Evolutionary conservation across 1,139 yeast species (phyloP).

Genomic region (Candida sp.): DNA sequence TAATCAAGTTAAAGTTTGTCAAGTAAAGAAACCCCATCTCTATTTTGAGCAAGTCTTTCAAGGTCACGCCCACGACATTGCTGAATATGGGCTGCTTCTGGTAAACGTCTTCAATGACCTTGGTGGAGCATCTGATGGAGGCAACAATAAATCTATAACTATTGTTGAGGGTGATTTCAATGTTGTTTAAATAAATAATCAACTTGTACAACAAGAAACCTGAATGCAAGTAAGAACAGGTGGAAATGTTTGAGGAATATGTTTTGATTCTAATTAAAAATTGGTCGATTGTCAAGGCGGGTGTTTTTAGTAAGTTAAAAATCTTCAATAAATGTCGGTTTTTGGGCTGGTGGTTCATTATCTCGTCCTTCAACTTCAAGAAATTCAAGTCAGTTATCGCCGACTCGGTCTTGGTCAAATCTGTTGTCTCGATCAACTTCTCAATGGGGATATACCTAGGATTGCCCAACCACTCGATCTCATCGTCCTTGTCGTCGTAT

Average conservation of each 20-base stretch:
- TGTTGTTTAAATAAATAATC: constrained; percentile 32
- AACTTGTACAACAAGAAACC: constrained; percentile 43
- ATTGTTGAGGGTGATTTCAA: constrained; percentile 36
- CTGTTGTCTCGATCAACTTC: constrained; percentile 19
- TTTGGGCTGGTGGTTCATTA: constrained; percentile 22
- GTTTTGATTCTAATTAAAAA: constrained; percentile 44
- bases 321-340: constrained; percentile 36
- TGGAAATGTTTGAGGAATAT: constrained; percentile 46
- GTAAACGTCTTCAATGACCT: constrained; percentile 46
- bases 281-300: constrained; percentile 38
- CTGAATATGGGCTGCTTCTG: constrained; percentile 49
- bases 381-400: constrained; percentile 21
- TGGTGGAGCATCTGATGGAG: constrained; percentile 48
- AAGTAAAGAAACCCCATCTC: constrained; percentile 48
- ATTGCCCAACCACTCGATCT: constrained; percentile 9
- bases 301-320: constrained; percentile 40
- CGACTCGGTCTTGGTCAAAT: constrained; percentile 16
- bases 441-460: constrained; percentile 31
- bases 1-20: constrained; percentile 43
- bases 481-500: constrained; percentile 10
- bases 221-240: constrained; percentile 44
- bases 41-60: constrained; percentile 39
- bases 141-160: constrained; percentile 45
- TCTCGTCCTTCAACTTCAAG: constrained; percentile 23
- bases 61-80: constrained; percentile 48